Conservation (phyloP, 2,329 filamentous ascomycete species). For the Zymoseptoria pseudotritici region DNA sequence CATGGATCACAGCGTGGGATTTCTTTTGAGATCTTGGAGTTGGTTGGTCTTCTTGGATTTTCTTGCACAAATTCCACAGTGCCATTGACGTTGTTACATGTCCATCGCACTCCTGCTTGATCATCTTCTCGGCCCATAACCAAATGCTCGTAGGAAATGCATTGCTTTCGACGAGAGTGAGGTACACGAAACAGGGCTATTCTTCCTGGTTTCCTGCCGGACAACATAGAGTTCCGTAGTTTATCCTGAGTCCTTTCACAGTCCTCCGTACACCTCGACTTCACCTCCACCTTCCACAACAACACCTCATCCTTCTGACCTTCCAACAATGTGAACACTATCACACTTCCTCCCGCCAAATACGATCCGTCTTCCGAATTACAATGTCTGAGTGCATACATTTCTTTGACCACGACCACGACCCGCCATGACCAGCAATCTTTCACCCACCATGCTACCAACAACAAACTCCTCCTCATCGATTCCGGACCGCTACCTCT, state of each 20-base stretch:
- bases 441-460: not conserved
- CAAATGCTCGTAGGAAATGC: too few relatives aligned
- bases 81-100: too few relatives aligned
- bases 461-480: not conserved
- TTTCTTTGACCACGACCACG: not conserved
- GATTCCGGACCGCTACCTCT: constrained; percentile 37
- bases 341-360: not conserved
- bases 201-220: too few relatives aligned
- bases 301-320: not conserved
- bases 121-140: too few relatives aligned
- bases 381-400: not conserved
- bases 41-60: not conserved
- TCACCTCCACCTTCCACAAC: not conserved
- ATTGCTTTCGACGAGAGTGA: too few relatives aligned
- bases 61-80: too few relatives aligned
- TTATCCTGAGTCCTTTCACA: too few relatives aligned
- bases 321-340: not conserved
- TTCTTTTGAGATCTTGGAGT: not conserved
- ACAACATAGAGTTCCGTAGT: not conserved
- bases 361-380: not conserved
- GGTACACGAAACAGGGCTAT: too few relatives aligned
- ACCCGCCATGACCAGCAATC: not conserved
- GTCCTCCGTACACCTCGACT: not conserved
- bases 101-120: too few relatives aligned
- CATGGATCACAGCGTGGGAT: not conserved